These are phyloP conservation scores for Rhizopus delemar DNA, from an alignment of 371 early-diverging fungal genomes.

Conservation along the genomic window DNA sequence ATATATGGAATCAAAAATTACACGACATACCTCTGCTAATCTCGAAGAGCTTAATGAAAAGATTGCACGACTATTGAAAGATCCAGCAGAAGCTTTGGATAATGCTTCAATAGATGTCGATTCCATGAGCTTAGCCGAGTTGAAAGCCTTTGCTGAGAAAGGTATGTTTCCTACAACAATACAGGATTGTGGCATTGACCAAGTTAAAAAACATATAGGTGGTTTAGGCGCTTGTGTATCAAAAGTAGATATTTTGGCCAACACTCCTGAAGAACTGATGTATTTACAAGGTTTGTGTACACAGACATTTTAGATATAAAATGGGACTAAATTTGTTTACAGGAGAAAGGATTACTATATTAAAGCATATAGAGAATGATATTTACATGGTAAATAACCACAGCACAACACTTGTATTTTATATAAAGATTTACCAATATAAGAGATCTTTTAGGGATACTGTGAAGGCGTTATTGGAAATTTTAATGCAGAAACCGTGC, in stretches of 20 bases:
- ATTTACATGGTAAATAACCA: slow-evolving; percentile 37
- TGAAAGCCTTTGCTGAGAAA: slow-evolving; percentile 48
- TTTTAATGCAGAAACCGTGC: slow-evolving; percentile 58
- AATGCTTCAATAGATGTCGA: slow-evolving; percentile 39
- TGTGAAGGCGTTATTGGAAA: slow-evolving; percentile 62
- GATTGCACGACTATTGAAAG: slow-evolving; percentile 36
- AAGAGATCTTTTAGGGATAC: slow-evolving; percentile 43
- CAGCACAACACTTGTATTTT: background rate
- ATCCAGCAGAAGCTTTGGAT: slow-evolving; percentile 34
- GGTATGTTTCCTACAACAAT: slow-evolving; percentile 19
- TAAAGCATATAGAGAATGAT: slow-evolving; percentile 49
- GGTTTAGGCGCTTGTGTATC: slow-evolving; percentile 55
- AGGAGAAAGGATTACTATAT: slow-evolving; percentile 50
- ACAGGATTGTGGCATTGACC: background rate
- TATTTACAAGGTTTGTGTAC: slow-evolving; percentile 50
- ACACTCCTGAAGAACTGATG: slow-evolving; percentile 56
- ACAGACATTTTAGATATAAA: background rate
- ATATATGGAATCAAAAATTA: slow-evolving; percentile 37
- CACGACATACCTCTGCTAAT: slow-evolving; percentile 44
- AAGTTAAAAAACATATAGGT: slow-evolving; percentile 22
- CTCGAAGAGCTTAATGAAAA: slow-evolving; percentile 42
- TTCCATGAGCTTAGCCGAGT: slow-evolving; percentile 30
- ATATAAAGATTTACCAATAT: background rate
- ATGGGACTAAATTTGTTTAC: background rate
- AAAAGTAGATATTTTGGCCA: slow-evolving; percentile 53